A percentile compares a stretch with the other conserved stretches of the same genome.
These are phyloP conservation scores for Beauveria scarabaeidicola DNA, from an alignment of 2,329 filamentous ascomycete species.

Conservation along the genomic window DNA sequence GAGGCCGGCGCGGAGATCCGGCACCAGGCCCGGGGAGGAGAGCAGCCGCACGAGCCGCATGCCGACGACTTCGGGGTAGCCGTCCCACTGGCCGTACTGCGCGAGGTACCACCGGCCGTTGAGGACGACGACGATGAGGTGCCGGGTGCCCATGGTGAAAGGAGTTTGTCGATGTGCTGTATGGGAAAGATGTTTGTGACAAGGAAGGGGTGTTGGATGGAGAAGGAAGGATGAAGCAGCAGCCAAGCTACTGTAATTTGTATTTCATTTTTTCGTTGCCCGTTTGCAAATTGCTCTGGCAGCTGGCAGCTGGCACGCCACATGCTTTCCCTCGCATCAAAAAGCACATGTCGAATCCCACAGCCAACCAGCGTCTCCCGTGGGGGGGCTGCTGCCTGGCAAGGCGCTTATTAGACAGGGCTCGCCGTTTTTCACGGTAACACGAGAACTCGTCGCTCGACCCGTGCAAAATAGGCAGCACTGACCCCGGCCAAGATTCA, in stretches of 20 bases:
- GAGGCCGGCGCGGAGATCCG: background rate
- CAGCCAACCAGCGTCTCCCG: background rate
- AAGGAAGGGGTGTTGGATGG: background rate
- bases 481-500: background rate
- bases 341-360: background rate
- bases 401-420: background rate
- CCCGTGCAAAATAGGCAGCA: background rate
- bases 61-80: constrained; percentile 1
- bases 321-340: background rate
- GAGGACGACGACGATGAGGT: constrained; percentile 9
- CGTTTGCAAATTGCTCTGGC: background rate
- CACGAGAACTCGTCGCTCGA: background rate
- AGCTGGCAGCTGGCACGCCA: background rate
- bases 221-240: no score
- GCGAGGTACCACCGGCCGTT: background rate
- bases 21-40: background rate
- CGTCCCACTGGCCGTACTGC: constrained; percentile 9
- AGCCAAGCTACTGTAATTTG: background rate
- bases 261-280: background rate
- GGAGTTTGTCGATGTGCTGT: background rate
- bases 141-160: constrained; percentile 7
- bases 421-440: background rate
- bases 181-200: background rate
- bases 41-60: background rate
- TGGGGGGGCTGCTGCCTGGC: constrained; percentile 4